Percentiles rank a stretch among this genome's conserved stretches.
Evolutionary conservation across 768 basidiomycete genomes (phyloP).

Genomic region (Sporobolomyces phaffii): DNA sequence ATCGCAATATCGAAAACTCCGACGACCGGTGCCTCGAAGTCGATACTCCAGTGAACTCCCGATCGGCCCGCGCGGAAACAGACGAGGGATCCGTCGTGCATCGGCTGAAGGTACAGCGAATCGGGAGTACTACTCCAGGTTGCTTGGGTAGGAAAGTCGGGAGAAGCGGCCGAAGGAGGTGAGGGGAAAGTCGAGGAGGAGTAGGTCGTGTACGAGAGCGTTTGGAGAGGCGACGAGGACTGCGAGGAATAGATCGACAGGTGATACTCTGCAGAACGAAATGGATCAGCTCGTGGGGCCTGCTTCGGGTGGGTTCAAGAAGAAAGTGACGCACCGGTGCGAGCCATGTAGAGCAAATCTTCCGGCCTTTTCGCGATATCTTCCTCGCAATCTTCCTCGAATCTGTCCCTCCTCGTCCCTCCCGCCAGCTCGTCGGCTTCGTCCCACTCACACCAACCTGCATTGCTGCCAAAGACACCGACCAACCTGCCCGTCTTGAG

Average conservation of each 20-base stretch:
- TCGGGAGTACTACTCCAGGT: constrained; percentile 72
- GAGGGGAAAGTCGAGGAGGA: constrained; percentile 54
- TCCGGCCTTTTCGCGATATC: constrained; percentile 40
- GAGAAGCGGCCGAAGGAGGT: neutral
- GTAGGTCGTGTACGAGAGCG: constrained; percentile 82
- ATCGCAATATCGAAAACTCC: constrained; percentile 71
- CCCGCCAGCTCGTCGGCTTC: constrained; percentile 26
- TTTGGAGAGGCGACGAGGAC: constrained; percentile 56
- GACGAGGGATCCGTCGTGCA: constrained; percentile 70
- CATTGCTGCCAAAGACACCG: constrained; percentile 40
- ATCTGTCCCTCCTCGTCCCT: neutral
- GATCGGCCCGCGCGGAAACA: constrained; percentile 53
- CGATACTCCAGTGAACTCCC: constrained; percentile 39
- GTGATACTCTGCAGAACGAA: constrained; percentile 65
- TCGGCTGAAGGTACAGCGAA: constrained; percentile 69
- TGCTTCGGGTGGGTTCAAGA: too few species aligned
- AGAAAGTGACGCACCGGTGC: constrained; percentile 54
- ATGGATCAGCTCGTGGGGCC: too few species aligned
- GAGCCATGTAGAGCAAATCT: constrained; percentile 58
- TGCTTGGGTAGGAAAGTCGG: constrained; percentile 55
- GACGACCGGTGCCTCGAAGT: constrained; percentile 50
- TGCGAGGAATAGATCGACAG: constrained; percentile 71
- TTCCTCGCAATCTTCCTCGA: constrained; percentile 41
- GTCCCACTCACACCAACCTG: constrained; percentile 43
- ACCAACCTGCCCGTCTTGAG: constrained; percentile 68